Percentiles rank a stretch among this genome's conserved stretches.
These are phyloP conservation scores for Clarireedia hainanense DNA, from an alignment of 2,329 filamentous ascomycete genomes.

Conservation along the genomic window DNA sequence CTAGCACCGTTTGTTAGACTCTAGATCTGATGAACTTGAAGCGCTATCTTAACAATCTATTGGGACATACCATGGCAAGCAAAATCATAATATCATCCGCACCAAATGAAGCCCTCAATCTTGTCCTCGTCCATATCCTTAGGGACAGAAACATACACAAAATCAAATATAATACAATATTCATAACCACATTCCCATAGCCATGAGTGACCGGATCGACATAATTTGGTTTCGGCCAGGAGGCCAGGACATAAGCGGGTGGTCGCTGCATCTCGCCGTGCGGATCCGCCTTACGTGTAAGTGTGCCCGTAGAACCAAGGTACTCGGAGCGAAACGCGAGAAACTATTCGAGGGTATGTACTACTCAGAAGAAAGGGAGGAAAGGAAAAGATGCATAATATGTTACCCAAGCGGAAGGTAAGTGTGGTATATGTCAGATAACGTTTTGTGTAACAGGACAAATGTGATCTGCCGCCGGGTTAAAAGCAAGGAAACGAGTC, in stretches of 20 bases:
- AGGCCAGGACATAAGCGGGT: slow-evolving; percentile 11
- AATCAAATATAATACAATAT: slow-evolving; percentile 33
- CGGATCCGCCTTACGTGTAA: too few species aligned
- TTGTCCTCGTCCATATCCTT: slow-evolving; percentile 39
- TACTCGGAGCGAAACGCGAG: too few species aligned
- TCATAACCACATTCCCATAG: slow-evolving; percentile 35
- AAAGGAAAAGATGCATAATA: background rate
- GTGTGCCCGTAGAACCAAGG: too few species aligned
- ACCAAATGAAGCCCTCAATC: slow-evolving; percentile 37
- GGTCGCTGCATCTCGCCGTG: slow-evolving; percentile 17
- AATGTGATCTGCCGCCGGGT: too few species aligned
- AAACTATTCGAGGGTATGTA: background rate
- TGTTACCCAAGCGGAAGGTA: background rate
- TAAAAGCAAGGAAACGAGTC: too few species aligned
- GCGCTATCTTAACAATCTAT: background rate
- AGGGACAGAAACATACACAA: slow-evolving; percentile 35
- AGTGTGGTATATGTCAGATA: background rate
- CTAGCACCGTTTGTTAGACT: slow-evolving; percentile 8
- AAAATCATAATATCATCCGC: slow-evolving; percentile 40
- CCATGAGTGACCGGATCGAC: slow-evolving; percentile 37
- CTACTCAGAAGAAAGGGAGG: background rate
- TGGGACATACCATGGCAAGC: slow-evolving; percentile 30
- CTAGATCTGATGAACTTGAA: background rate
- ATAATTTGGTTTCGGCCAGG: slow-evolving; percentile 37
- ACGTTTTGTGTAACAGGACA: background rate